Evolutionary conservation across 164 flowering plant genomes (phyloP), one percentile per base, ranked within the genome.

Genomic region (Magnolia changhungtana): DNA sequence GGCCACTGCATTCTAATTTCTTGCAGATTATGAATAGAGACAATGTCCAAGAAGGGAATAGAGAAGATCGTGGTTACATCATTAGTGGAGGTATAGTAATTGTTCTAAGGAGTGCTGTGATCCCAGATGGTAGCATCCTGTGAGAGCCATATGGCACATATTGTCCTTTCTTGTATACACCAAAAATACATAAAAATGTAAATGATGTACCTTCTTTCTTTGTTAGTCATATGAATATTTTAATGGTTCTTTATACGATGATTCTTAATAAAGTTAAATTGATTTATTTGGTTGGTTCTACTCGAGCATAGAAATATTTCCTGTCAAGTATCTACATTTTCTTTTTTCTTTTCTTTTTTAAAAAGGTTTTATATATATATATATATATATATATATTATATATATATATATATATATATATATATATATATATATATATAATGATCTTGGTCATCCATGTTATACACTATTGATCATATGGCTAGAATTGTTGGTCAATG

Each of bases 1-100:
- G 45, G 45, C 45, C 7, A 5, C 7, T 37, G 45, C 7, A 37
- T 37, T 3, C 7, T 37, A 37, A 37, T 37, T 49, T 67, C 31
- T 21, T 84, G 83, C 85, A 94, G 94, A 90, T 92, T 51, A 64
- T 88, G 21, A 94, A 92, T 76, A 83, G 66, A 77, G 93, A 90
- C 83, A 86, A 85, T 37, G 95, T 91, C 21, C 81, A 83, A 78
- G 98, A 94, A 87, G 90, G 83, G 37, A 81, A 80, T 65, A 87
- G 81, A 64, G 95, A 91, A 82, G 86, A 82, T 63, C 18, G 71
- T 61, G 97, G 94, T 4, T 90, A 84, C 74, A 69, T 87, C 64
- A 87, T 90, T 72, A 84, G 83, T 27, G 90, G 79, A 0, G 97
- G 98, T 7, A 89, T 94, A 52, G 88, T 92, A 50, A 85, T 88